Evolutionary conservation across 371 early-diverging fungal species (phyloP).

Genomic region (Mucor lusitanicus): DNA sequence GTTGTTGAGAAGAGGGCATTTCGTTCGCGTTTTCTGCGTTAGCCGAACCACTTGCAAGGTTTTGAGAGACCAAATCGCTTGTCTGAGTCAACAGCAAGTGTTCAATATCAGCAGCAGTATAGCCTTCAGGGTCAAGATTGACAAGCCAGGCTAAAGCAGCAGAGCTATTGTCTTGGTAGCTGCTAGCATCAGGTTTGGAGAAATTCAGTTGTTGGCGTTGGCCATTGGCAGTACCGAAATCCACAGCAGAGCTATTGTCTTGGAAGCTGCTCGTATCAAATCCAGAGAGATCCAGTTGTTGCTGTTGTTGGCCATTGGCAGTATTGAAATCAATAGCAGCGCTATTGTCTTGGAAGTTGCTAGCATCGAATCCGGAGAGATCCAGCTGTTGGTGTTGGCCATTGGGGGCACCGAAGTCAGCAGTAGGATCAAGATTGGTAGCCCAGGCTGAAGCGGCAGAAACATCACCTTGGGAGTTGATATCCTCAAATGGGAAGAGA

Average conservation of each 20-base stretch:
- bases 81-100: not conserved
- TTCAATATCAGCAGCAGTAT: not conserved
- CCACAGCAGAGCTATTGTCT: too few species aligned
- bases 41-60: not conserved
- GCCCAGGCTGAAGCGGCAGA: not conserved
- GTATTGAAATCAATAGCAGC: too few species aligned
- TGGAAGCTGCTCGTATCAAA: too few species aligned
- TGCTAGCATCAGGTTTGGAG: not conserved
- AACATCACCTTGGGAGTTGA: too few species aligned
- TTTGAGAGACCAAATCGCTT: not conserved
- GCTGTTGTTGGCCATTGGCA: too few species aligned
- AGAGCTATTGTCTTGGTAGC: not conserved
- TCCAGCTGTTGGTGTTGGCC: too few species aligned
- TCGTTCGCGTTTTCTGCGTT: too few species aligned
- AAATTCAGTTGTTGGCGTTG: too few species aligned
- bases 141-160: not conserved
- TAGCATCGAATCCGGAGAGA: not conserved
- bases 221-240: too few species aligned
- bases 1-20: too few species aligned
- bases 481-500: too few species aligned
- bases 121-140: not conserved
- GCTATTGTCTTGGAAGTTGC: not conserved
- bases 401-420: not conserved
- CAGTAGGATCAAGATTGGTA: not conserved
- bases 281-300: not conserved